These are phyloP conservation scores for Bacidia rubella DNA, from an alignment of 495 filamentous ascomycete genomes.

Conservation along the genomic window DNA sequence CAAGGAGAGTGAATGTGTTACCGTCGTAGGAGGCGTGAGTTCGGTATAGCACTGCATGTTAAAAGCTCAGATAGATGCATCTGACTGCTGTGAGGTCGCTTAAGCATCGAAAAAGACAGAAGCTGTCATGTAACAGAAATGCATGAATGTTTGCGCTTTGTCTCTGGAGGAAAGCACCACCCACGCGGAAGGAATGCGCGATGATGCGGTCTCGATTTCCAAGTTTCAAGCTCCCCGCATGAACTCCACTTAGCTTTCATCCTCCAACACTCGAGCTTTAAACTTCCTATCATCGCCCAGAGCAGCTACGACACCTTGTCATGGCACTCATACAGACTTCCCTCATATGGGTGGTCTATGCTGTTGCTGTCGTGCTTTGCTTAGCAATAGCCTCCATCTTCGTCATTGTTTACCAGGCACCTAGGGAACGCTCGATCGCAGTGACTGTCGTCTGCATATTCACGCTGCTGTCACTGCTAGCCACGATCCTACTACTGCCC, in stretches of 20 bases:
- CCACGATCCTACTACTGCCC: conserved; percentile 81
- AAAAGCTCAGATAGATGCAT: conserved; percentile 11
- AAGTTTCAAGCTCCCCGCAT: conserved; percentile 1
- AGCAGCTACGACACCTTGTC: not conserved
- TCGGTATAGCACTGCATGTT: conserved; percentile 78
- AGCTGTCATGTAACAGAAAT: not conserved
- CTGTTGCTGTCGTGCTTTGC: conserved; percentile 57
- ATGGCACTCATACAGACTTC: conserved; percentile 70
- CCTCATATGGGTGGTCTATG: conserved; percentile 88
- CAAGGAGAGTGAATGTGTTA: conserved; percentile 72
- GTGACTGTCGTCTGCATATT: conserved; percentile 75
- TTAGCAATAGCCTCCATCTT: conserved; percentile 64
- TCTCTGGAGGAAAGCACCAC: not conserved
- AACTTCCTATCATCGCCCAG: not conserved
- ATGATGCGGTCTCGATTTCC: not conserved
- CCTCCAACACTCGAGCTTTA: not conserved
- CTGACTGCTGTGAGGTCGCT: conserved; percentile 10
- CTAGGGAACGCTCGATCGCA: conserved; percentile 65
- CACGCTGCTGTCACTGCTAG: conserved; percentile 72
- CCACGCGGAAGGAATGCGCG: conserved; percentile 5
- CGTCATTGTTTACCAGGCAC: conserved; percentile 75
- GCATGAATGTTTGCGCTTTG: not conserved
- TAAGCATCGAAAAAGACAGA: not conserved
- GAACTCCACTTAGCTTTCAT: not conserved
- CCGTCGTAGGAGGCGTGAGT: conserved; percentile 79